phyloP scores from a whole-genome alignment of 1,139 yeast genomes.

The Taphrina communis region DNA sequence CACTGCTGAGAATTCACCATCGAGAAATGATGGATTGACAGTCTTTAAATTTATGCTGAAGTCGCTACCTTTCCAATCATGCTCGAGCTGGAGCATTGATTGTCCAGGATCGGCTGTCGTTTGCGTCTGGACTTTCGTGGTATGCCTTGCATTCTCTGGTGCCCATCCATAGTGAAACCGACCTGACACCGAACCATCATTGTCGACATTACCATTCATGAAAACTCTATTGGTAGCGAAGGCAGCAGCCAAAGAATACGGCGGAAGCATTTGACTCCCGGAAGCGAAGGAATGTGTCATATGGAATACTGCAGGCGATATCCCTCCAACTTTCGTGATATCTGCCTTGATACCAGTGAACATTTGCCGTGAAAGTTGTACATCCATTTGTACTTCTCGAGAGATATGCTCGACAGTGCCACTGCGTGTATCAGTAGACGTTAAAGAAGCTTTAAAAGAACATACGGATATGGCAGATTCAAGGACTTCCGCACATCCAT shows the following conservation, averaged over 20 bases:
- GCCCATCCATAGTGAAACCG: conserved; percentile 90
- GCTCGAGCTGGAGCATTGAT: conserved; percentile 96
- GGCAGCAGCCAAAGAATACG: conserved; percentile 89
- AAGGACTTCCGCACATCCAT: conserved; percentile 30
- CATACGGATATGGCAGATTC: conserved; percentile 33
- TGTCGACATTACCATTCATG: conserved; percentile 43
- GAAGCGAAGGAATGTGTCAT: conserved; percentile 91
- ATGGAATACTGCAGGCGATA: conserved; percentile 90
- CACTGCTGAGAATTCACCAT: conserved; percentile 78
- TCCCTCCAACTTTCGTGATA: conserved; percentile 85
- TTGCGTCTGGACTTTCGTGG: conserved; percentile 87
- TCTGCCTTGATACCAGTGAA: conserved; percentile 98
- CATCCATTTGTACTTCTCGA: conserved; percentile 41
- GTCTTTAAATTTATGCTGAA: conserved; percentile 87
- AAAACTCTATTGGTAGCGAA: conserved; percentile 71
- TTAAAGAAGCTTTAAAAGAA: too few relatives aligned
- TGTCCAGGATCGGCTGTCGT: conserved; percentile 68
- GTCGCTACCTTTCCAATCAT: conserved; percentile 89
- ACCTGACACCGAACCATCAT: conserved; percentile 80
- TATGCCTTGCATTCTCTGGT: conserved; percentile 61
- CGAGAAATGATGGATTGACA: conserved; percentile 80
- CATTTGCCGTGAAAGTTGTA: conserved; percentile 51
- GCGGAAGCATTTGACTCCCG: conserved; percentile 81
- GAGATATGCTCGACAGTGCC: conserved; percentile 40
- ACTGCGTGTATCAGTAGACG: neutral